These are phyloP conservation scores for Pyrus communis DNA, from an alignment of 306 rosid species.

Conservation along the genomic window DNA sequence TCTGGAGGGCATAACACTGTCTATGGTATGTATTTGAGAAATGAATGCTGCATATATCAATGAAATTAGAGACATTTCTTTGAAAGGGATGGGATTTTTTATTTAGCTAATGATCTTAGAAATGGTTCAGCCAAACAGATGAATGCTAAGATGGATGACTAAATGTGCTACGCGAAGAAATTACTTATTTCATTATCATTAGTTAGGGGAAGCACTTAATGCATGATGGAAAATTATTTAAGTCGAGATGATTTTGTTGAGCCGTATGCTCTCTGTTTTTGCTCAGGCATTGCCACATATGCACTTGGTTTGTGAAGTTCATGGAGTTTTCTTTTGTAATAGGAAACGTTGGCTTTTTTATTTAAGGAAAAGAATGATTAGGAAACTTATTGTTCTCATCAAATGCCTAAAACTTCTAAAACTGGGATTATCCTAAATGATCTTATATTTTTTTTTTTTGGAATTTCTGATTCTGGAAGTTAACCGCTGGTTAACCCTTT, in stretches of 20 bases:
- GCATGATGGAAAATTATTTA: not conserved
- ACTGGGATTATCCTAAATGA: conserved; percentile 11
- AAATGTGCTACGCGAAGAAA: not conserved
- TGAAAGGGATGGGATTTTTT: not conserved
- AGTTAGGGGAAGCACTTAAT: not conserved
- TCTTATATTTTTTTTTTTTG: conserved; percentile 11
- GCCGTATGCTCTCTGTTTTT: not conserved
- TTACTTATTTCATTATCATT: not conserved
- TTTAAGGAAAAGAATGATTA: not conserved
- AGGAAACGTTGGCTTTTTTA: not conserved
- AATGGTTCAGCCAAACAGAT: not conserved
- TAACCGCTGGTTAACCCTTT: conserved; percentile 57
- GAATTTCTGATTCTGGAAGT: conserved; percentile 51
- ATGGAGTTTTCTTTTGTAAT: not conserved
- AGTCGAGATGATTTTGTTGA: not conserved
- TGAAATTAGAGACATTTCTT: not conserved
- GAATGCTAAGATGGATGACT: not conserved
- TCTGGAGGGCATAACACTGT: conserved; percentile 79
- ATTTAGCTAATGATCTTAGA: not conserved
- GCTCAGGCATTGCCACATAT: not conserved
- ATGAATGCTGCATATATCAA: not conserved
- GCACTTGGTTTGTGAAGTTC: not conserved
- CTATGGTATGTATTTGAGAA: conserved; percentile 59
- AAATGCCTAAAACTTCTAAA: not conserved
- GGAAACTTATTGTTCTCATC: not conserved